phyloP scores from a whole-genome alignment of 192 early-diverging fungal species.

The Mortierella antarctica region DNA sequence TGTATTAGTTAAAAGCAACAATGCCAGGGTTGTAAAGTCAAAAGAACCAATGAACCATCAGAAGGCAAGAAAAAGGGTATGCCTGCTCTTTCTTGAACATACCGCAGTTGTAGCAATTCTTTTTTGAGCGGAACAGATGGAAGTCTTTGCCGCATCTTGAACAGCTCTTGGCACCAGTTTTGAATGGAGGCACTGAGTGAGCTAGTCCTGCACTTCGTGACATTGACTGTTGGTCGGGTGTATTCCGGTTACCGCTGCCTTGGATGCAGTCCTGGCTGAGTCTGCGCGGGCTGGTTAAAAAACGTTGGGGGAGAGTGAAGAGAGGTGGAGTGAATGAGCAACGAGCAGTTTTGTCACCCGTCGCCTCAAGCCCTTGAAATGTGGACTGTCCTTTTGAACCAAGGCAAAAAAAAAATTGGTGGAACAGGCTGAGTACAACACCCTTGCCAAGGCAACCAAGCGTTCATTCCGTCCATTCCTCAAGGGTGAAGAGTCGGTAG shows the following conservation, averaged over 20 bases:
- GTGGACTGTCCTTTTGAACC: too few species aligned
- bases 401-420: background rate
- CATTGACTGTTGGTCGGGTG: conserved; percentile 5
- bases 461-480: too few species aligned
- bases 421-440: background rate
- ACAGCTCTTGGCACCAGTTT: conserved; percentile 43
- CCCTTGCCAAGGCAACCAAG: background rate
- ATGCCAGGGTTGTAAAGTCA: background rate
- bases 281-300: background rate
- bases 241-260: too few species aligned
- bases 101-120: conserved; percentile 56
- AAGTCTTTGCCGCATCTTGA: conserved; percentile 54
- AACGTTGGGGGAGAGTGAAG: background rate
- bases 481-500: too few species aligned
- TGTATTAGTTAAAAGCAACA: too few species aligned
- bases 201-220: conserved; percentile 24
- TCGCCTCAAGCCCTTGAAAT: too few species aligned
- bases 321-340: background rate
- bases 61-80: background rate
- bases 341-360: too few species aligned
- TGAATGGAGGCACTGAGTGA: conserved; percentile 35
- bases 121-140: conserved; percentile 48
- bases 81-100: background rate
- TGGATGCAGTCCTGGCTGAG: background rate
- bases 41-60: background rate